Base-by-base conservation (phyloP, 2,329 filamentous ascomycete genomes). In the Amauroascus niger region DNA sequence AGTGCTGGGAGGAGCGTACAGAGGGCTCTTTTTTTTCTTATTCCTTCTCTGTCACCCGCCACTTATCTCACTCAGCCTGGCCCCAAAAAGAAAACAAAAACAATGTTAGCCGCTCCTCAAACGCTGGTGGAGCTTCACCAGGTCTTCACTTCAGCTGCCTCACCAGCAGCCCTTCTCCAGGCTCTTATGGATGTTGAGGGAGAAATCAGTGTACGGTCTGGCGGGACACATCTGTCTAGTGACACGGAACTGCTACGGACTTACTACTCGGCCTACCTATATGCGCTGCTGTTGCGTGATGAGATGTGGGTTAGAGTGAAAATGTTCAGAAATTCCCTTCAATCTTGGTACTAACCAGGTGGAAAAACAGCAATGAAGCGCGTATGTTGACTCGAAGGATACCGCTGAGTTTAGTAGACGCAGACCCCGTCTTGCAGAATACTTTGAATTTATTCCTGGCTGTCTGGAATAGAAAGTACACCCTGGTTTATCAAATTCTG, bases 241-340 rank as follows among this genome's bases (percentile, higher is more conserved):
- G 62, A 68, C 26, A 41, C 58, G 5, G 58, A 64, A 9, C 58
- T 71, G 3, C 57, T 72, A 13, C 66, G 65, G 57, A 56, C 64
- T 6, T 73, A 67, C 55, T 72, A 71, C 48, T 67, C 68, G 4
- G 63, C 63, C 11, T 71, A 69, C 54, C 64, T 72, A 45, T 64
- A 72, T 45, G 65, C 66, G 6, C 68, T 71, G 39, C 65, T 72
- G 45, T 64, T 72, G 41, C 65, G 64, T 8, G 63, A 70, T 47
- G 63, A 72, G 60, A 62, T 70, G 70, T 72, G 28, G 60, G 68
- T 40, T 18, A 8, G 6, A 37, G 48, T 14, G 18, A n/a, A n/a
- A n/a, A 20, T 22, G 26, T 2, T 28, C 8, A 14, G 13, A 22
- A 26, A 4, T 4, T 5, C n/a, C n/a, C n/a, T 14, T 40, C 18